Conservation (phyloP, 1,139 yeast genomes). For the Wickerhamiella infanticola region DNA sequence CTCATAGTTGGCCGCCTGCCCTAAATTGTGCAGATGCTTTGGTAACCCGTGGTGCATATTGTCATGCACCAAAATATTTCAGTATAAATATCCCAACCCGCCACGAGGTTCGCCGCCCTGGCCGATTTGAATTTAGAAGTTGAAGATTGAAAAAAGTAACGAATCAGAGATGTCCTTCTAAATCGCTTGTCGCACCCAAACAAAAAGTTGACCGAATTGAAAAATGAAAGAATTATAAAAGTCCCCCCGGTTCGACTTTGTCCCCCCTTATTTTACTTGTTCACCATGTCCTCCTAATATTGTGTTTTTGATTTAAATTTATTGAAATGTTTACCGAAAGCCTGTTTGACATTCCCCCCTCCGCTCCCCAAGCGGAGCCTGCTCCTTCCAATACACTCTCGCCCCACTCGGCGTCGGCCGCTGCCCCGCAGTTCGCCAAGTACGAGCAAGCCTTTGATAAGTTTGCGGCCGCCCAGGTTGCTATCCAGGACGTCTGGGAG, state of each 20-base stretch:
- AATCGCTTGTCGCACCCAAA: conserved; percentile 1
- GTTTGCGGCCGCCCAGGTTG: conserved; percentile 20
- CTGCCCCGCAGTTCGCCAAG: conserved; percentile 11
- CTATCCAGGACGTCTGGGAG: conserved; percentile 12
- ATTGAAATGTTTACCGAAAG: conserved; percentile 1
- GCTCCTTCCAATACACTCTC: neutral
- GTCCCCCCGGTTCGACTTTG: neutral
- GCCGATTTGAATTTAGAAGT: neutral
- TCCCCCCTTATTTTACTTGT: neutral
- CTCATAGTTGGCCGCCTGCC: conserved; percentile 1
- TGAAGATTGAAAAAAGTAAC: neutral
- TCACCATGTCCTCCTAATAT: neutral
- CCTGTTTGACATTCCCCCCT: neutral
- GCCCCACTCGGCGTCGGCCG: neutral
- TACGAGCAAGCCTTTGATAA: conserved; percentile 21
- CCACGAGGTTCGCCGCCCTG: neutral
- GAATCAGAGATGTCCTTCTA: conserved; percentile 4
- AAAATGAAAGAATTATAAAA: conserved; percentile 2
- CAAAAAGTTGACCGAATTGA: neutral
- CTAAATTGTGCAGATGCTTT: neutral
- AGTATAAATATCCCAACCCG: neutral
- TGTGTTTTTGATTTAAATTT: neutral
- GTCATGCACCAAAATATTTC: neutral
- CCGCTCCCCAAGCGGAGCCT: neutral
- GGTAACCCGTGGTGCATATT: neutral